Base-by-base conservation (phyloP, 768 basidiomycete genomes). In the Lentinula aciculospora region DNA sequence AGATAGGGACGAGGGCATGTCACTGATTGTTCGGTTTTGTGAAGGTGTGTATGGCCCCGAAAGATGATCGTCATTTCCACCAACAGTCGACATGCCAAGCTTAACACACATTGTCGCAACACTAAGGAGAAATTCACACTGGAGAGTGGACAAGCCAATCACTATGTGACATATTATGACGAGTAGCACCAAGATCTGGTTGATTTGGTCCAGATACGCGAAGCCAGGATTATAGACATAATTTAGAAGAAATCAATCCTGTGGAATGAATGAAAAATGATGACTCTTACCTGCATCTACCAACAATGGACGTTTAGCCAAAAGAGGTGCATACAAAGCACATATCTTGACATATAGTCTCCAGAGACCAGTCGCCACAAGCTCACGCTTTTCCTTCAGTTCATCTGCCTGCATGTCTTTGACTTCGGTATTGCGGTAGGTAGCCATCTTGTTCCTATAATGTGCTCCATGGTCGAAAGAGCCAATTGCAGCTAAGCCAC, bases 121-220 rank as follows among this genome's bases (percentile, higher is more conserved):
- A 58, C 54, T 50, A 47, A 64, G 49, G 42, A 64, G 56, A 45
- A 64, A 60, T 53, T 64, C 60, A 19, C 45, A 53, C 23, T 57
- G 54, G 21, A 60, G 15, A 4, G 51, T 56, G 42, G 59, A 57
- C 25, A 64, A 5, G n/a, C 59, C 58, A n/a, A 62, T 58, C 17
- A 62, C 15, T 32, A 58, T 56, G 36, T 62, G 34, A 56, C 59
- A 62, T 10, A 62, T 53, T 8, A 62, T 45, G 19, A 55, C 56
- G 13, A 62, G 56, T 4, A 62, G 32, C 3, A 57, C 13, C 40
- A 32, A 51, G 23, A 59, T 27, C 25, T 62, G 61, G 23, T 58
- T 56, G 29, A 62, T 7, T 3, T 53, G 29, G 15, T 59, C 58
- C 25, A 59, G 25, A 31, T 57, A 13, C 12, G 25, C 49, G 7